phyloP scores from a whole-genome alignment of 331 rosid species.

The Acacia concinna region DNA sequence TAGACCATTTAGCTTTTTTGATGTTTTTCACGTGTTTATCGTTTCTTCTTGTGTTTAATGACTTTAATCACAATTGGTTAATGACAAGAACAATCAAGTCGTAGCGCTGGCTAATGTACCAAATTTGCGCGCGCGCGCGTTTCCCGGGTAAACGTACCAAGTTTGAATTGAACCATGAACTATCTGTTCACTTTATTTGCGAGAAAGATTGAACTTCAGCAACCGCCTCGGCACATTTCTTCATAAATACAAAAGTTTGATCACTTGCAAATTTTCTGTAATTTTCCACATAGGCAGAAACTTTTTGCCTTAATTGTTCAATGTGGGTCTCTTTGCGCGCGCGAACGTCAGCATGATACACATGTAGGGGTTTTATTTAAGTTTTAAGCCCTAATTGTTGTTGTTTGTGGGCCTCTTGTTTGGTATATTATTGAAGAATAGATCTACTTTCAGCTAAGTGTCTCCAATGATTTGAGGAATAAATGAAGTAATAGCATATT shows the following conservation, averaged over 20 bases:
- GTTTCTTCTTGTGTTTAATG: slow-evolving; percentile 1
- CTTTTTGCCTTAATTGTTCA: neutral
- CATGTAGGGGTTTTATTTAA: neutral
- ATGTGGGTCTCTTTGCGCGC: neutral
- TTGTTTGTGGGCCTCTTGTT: neutral
- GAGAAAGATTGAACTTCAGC: slow-evolving; percentile 1
- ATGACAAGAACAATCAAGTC: slow-evolving; percentile 2
- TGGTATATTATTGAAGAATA: neutral
- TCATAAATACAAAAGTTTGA: neutral
- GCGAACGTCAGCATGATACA: neutral
- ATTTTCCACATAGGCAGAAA: neutral
- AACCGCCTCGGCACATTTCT: neutral
- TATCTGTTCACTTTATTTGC: neutral
- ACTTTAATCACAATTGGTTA: neutral
- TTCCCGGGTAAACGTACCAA: neutral
- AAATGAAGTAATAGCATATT: neutral
- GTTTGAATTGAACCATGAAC: neutral
- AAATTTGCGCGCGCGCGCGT: neutral
- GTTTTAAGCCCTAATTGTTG: neutral
- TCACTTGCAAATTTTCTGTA: neutral
- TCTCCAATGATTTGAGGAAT: neutral
- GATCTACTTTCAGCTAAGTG: neutral
- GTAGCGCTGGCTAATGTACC: neutral
- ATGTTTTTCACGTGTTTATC: neutral
- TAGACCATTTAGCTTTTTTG: neutral